Evolutionary conservation across 2,329 filamentous ascomycete species (phyloP).

Genomic region (Colletotrichum caudatum): DNA sequence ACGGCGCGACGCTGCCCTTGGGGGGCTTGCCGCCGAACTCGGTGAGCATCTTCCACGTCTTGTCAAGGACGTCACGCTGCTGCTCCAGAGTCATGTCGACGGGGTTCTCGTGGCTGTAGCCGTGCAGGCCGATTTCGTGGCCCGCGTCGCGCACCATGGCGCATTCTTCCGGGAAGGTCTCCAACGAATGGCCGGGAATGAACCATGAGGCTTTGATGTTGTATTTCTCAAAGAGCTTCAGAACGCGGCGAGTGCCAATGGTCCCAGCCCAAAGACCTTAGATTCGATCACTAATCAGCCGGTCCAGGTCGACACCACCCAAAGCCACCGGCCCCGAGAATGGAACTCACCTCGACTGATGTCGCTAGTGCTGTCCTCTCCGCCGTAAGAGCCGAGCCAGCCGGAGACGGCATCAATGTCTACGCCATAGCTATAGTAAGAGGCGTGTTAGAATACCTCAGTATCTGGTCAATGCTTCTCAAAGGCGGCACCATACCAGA

Average conservation of each 20-base stretch:
- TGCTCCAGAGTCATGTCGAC: slow-evolving; percentile 79
- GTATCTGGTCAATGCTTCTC: not conserved
- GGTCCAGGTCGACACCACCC: slow-evolving; percentile 1
- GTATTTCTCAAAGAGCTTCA: slow-evolving; percentile 80
- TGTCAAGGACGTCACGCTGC: slow-evolving; percentile 80
- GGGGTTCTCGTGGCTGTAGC: slow-evolving; percentile 81
- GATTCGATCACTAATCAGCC: not conserved
- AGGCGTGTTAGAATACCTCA: not conserved
- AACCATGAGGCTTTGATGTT: slow-evolving; percentile 74
- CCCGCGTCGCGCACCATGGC: slow-evolving; percentile 59
- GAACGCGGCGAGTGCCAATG: slow-evolving; percentile 71
- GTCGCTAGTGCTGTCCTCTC: slow-evolving; percentile 77
- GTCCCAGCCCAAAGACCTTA: slow-evolving; percentile 75
- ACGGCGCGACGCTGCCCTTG: slow-evolving; percentile 78
- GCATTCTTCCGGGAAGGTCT: slow-evolving; percentile 61
- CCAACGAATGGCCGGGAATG: slow-evolving; percentile 61
- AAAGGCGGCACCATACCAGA: slow-evolving; percentile 37
- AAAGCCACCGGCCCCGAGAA: not conserved
- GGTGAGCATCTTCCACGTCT: slow-evolving; percentile 77
- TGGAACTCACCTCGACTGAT: slow-evolving; percentile 71
- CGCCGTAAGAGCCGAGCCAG: slow-evolving; percentile 81
- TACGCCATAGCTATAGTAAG: slow-evolving; percentile 67
- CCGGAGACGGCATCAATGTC: slow-evolving; percentile 81
- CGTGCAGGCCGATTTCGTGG: slow-evolving; percentile 69
- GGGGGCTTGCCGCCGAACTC: slow-evolving; percentile 78